These are phyloP conservation scores for Candida silvatica DNA, from an alignment of 805 yeast species.

Conservation along the genomic window DNA sequence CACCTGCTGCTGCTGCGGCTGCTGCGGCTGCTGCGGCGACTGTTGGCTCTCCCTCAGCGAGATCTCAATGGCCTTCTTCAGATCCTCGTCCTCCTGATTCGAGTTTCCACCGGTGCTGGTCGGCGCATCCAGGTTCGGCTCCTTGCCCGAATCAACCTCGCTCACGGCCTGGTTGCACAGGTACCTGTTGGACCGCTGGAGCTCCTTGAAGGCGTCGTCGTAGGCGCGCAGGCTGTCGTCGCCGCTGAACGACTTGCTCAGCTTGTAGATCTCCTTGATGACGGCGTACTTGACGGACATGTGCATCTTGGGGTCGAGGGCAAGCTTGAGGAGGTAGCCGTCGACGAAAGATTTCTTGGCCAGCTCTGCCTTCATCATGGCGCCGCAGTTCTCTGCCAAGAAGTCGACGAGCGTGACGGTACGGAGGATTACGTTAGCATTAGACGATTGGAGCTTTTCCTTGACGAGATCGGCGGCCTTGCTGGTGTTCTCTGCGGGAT, in stretches of 20 bases:
- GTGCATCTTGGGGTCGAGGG: slow-evolving; percentile 52
- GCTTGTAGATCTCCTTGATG: slow-evolving; percentile 59
- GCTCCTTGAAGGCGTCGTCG: slow-evolving; percentile 47
- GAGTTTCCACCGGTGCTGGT: neutral
- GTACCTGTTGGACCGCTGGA: slow-evolving; percentile 34
- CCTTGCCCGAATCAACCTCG: slow-evolving; percentile 19
- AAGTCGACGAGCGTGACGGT: slow-evolving; percentile 47
- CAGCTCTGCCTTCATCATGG: slow-evolving; percentile 54
- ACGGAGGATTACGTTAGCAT: slow-evolving; percentile 61
- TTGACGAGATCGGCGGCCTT: slow-evolving; percentile 37
- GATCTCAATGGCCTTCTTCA: slow-evolving; percentile 65
- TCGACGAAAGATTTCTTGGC: slow-evolving; percentile 48
- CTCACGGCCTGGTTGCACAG: slow-evolving; percentile 22
- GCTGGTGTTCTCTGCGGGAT: slow-evolving; percentile 48
- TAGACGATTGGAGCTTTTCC: slow-evolving; percentile 38
- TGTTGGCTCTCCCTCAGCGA: slow-evolving; percentile 55
- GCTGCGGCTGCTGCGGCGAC: neutral
- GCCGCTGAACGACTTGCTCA: slow-evolving; percentile 50
- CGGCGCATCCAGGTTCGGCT: slow-evolving; percentile 1
- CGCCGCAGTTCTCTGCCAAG: slow-evolving; percentile 71
- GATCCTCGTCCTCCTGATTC: slow-evolving; percentile 63
- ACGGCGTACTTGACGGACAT: slow-evolving; percentile 55
- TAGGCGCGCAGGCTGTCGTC: slow-evolving; percentile 77
- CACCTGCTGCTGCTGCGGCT: slow-evolving; percentile 11
- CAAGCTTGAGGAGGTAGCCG: slow-evolving; percentile 34